Evolutionary conservation across 306 rosid genomes (phyloP), one percentile per base, ranked within the genome.

Genomic region (Parietaria judaica): DNA sequence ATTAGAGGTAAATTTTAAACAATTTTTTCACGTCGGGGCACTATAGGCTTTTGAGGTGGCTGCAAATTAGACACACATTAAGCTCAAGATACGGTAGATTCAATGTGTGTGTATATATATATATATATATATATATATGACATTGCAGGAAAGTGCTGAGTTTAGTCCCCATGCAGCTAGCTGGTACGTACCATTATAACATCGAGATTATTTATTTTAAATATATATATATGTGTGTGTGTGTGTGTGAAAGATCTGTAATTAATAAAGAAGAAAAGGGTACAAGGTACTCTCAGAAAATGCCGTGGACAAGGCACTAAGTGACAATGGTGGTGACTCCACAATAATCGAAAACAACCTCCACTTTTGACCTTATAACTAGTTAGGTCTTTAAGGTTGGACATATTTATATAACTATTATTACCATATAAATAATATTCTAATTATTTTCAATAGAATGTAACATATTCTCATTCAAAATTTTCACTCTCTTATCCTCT

Each of bases 301-400:
- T 56, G 60, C 60, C 13, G 13, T 56, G 39, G 60, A 36, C 41
- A 56, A 56, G 60, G 16, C 38, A 58, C 46, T n/a, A 58, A 56
- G 34, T 58, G 48, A 58, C 63, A 38, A 38, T 7, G 37, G 10
- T n/a, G 11, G 34, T 58, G 49, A 11, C 7, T 8, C 34, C 23
- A 11, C 14, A 17, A 16, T 38, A 39, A 37, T 58, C 3, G 49
- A 58, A 37, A 15, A 58, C 48, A 39, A 55, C 14, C 12, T 15
- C 62, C 16, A 37, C 13, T 58, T 13, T 6, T 58, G 14, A 11
- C n/a, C 36, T 41, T 41, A 41, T 41, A 5, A 41, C 6, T 41
- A 5, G 45, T 41, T 41, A 41, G 45, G 45, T 41, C 45, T 41
- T 41, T 41, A 41, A 3, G 45, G 23, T 6, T 50, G 2, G 31